These are phyloP conservation scores for Mantamonas sphyraenae DNA, from an alignment of 78 protist genomes.

Conservation along the genomic window DNA sequence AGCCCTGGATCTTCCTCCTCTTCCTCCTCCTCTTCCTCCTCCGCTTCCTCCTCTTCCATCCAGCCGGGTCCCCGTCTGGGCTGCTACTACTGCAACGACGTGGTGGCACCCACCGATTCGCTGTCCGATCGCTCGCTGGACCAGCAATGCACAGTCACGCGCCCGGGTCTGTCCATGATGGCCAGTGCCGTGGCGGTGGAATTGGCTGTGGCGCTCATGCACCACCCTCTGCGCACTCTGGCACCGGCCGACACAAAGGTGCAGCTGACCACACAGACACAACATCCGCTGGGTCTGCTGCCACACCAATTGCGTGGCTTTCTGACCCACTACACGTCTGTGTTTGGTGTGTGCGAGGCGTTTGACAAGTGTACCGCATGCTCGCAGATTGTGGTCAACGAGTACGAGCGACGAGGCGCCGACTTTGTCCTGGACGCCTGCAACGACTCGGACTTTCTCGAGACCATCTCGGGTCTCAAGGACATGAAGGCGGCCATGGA, in stretches of 20 bases:
- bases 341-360: constrained; percentile 36
- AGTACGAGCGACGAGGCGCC: too few species aligned
- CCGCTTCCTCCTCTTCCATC: too few species aligned
- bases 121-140: constrained; percentile 90
- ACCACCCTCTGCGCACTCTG: constrained; percentile 57
- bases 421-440: too few species aligned
- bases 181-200: constrained; percentile 88
- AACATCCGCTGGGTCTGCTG: constrained; percentile 14
- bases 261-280: background rate
- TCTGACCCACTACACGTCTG: constrained; percentile 38
- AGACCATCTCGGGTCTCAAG: too few species aligned
- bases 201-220: constrained; percentile 65
- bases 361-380: constrained; percentile 86
- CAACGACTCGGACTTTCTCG: too few species aligned
- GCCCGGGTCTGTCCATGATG: constrained; percentile 86
- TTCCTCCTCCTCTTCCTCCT: too few species aligned
- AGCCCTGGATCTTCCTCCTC: too few species aligned
- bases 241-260: constrained; percentile 31
- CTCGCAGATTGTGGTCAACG: constrained; percentile 56
- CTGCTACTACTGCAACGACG: constrained; percentile 96
- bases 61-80: constrained; percentile 67
- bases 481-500: too few species aligned
- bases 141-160: constrained; percentile 96
- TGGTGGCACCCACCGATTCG: constrained; percentile 86
- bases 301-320: constrained; percentile 89